Evolutionary conservation across 2,329 filamentous ascomycete species (phyloP).

Genomic region (Fusarium sp.): DNA sequence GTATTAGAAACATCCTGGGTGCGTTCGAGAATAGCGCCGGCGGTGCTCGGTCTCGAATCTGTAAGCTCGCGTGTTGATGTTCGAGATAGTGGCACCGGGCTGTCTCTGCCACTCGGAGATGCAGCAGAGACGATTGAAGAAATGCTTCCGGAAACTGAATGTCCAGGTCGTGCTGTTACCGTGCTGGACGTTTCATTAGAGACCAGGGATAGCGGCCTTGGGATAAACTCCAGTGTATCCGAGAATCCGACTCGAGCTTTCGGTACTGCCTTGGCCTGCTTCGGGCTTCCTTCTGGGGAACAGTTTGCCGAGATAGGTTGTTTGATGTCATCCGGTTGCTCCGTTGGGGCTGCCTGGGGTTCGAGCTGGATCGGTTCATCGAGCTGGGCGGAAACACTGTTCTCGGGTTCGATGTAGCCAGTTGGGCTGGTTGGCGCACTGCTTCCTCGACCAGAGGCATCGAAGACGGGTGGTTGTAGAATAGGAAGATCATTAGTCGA

Average conservation of each 20-base stretch:
- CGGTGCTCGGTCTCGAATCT: constrained; percentile 71
- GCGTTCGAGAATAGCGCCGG: constrained; percentile 71
- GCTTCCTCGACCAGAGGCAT: constrained; percentile 61
- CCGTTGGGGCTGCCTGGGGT: neutral
- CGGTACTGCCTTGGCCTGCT: constrained; percentile 49
- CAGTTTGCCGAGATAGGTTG: constrained; percentile 2
- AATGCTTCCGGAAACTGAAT: constrained; percentile 79
- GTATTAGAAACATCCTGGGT: constrained; percentile 36
- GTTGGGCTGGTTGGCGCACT: constrained; percentile 71
- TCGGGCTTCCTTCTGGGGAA: constrained; percentile 26
- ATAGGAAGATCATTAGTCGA: constrained; percentile 84
- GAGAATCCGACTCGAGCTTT: constrained; percentile 81
- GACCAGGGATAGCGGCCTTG: constrained; percentile 80
- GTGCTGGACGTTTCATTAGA: constrained; percentile 86
- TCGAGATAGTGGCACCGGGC: constrained; percentile 49
- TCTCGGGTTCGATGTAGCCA: constrained; percentile 49
- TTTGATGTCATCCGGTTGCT: constrained; percentile 8
- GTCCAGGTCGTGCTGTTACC: constrained; percentile 70
- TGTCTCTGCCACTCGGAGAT: constrained; percentile 53
- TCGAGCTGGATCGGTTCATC: constrained; percentile 12
- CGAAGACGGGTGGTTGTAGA: constrained; percentile 63
- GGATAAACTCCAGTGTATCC: constrained; percentile 83
- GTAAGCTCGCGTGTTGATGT: constrained; percentile 53
- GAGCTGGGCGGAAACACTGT: constrained; percentile 36
- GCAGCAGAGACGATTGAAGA: constrained; percentile 75